Evolutionary conservation across 208 protist species (phyloP), one percentile per base, ranked within the genome.

Genomic region (Wallacemonas rigidus): DNA sequence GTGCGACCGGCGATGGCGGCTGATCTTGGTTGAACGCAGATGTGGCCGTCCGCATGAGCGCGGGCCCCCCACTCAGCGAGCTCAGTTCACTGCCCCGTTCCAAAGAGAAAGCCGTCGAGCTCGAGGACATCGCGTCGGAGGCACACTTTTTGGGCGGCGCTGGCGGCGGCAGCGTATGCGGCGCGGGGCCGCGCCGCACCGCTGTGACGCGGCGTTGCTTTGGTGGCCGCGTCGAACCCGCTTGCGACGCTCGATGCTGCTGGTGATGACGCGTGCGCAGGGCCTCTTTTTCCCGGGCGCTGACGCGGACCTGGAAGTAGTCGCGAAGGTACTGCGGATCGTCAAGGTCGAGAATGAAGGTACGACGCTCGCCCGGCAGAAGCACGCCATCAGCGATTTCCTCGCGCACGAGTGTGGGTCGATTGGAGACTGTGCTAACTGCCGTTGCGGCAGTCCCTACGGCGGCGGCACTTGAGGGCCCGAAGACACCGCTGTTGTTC

Each of bases 301-400:
- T 12, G 12, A 62, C 56, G 56, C 56, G 56, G 7, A 17, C 56
- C 56, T 62, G 15, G 56, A 62, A 75, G 38, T 17, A 78, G 51
- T n/a, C 63, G 54, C 26, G 60, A 14, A 45, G 74, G 64, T 35
- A 78, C 70, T 26, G 50, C 11, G 74, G 79, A 51, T 72, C 65
- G 41, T 69, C 54, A 40, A 79, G 62, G 51, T 83, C 76, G 2
- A 88, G 54, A 45, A 80, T 26, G 15, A 88, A 67, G 50, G 51
- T 67, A 1, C 68, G 56, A 12, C 69, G 62, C 53, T 89, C 79
- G n/a, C 83, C 83, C 14, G 87, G 87, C 7, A 84, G 73, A 35
- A 89, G 69, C 26, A 89, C 67, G 61, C 77, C 74, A 68, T 92
- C 83, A 1, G 79, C 75, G 40, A 92, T 44, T 35, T 76, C 77